Conservation (phyloP, 352 stramenopile genomes). For the Phytophthora fragariae region DNA sequence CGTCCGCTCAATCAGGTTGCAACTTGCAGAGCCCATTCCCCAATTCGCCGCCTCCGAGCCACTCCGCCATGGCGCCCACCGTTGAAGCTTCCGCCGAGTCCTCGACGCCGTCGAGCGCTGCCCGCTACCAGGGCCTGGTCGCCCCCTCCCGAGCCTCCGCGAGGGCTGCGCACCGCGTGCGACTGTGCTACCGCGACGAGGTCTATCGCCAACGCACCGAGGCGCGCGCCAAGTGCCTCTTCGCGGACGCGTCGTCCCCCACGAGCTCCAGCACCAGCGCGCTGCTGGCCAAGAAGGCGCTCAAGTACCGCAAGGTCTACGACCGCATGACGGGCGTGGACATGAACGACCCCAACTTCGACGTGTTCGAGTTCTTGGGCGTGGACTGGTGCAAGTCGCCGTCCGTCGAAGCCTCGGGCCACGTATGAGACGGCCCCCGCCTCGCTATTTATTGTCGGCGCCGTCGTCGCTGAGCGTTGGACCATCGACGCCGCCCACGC, state of each 20-base stretch:
- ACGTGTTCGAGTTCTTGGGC: conserved; percentile 62
- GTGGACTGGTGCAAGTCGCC: conserved; percentile 56
- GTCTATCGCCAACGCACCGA: conserved; percentile 46
- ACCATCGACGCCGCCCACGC: background rate
- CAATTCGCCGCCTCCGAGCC: conserved; percentile 13
- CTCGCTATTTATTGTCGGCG: conserved; percentile 32
- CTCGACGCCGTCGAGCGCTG: background rate
- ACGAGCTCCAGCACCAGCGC: conserved; percentile 41
- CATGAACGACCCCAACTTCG: conserved; percentile 58
- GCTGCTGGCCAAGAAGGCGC: conserved; percentile 59
- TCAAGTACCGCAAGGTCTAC: conserved; percentile 65
- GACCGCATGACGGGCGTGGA: conserved; percentile 52
- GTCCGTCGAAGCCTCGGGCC: conserved; percentile 17
- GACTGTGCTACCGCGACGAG: conserved; percentile 54
- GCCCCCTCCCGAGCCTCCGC: background rate
- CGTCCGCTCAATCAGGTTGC: no score
- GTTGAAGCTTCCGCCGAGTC: background rate
- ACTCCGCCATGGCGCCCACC: conserved; percentile 18
- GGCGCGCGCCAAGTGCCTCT: conserved; percentile 40
- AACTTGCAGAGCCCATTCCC: conserved; percentile 4
- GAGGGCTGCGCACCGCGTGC: conserved; percentile 38
- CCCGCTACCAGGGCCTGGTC: conserved; percentile 6
- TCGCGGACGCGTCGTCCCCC: conserved; percentile 37
- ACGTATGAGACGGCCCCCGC: conserved; percentile 3
- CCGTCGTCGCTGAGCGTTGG: background rate